These are phyloP conservation scores for Pulveroboletus sp. DNA, from an alignment of 1,284 basidiomycete genomes.

Conservation along the genomic window DNA sequence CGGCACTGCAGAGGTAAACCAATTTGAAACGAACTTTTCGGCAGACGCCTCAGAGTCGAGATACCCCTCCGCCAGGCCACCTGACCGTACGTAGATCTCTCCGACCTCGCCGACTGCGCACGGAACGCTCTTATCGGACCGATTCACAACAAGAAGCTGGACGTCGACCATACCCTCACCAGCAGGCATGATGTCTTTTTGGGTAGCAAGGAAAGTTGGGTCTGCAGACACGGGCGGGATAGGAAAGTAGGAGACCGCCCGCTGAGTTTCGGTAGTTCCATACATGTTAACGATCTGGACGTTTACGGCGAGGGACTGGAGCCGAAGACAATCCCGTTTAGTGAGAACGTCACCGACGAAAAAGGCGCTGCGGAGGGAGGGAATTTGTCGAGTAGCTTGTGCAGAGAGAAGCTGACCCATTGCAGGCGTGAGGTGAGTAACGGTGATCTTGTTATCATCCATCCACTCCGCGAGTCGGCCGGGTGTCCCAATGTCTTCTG, in stretches of 20 bases:
- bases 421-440: slow-evolving; percentile 96
- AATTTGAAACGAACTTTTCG: slow-evolving; percentile 92
- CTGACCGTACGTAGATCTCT: slow-evolving; percentile 97
- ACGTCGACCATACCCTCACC: slow-evolving; percentile 98
- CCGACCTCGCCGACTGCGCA: slow-evolving; percentile 97
- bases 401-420: slow-evolving; percentile 99
- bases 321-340: slow-evolving; percentile 94
- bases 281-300: slow-evolving; percentile 99
- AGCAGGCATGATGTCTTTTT: slow-evolving; percentile 98
- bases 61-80: slow-evolving; percentile 95
- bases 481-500: slow-evolving; percentile 96
- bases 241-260: slow-evolving; percentile 96
- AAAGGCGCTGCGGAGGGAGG: slow-evolving; percentile 88
- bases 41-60: slow-evolving; percentile 80
- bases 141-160: slow-evolving; percentile 95
- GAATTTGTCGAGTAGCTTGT: slow-evolving; percentile 88
- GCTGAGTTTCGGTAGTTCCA: slow-evolving; percentile 98
- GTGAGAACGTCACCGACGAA: slow-evolving; percentile 99
- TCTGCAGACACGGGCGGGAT: slow-evolving; percentile 87
- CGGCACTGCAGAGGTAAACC: slow-evolving; percentile 67
- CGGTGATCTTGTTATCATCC: slow-evolving; percentile 85
- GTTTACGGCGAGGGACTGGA: slow-evolving; percentile 91
- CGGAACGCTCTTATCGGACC: slow-evolving; percentile 83
- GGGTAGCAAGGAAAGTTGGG: slow-evolving; percentile 86
- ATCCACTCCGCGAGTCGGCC: slow-evolving; percentile 98